Evolutionary conservation across 208 protist species (phyloP).

Genomic region (Wallacemonas rigidus): DNA sequence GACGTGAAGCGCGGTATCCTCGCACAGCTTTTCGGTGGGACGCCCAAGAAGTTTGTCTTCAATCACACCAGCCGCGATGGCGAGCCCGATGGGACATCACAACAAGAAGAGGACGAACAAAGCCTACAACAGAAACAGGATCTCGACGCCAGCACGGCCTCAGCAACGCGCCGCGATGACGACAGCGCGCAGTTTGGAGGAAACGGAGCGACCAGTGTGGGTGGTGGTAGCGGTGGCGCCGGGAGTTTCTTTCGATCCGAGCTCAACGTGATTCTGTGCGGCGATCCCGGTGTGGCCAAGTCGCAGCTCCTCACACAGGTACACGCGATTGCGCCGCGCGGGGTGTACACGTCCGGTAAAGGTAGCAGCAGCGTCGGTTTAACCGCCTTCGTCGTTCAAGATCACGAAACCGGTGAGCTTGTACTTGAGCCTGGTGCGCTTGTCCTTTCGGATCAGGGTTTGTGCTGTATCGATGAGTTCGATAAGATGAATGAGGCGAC

Average conservation of each 20-base stretch:
- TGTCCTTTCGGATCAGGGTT: slow-evolving; percentile 97
- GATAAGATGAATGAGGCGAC: slow-evolving; percentile 99
- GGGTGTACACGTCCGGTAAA: slow-evolving; percentile 99
- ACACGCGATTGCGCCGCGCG: slow-evolving; percentile 97
- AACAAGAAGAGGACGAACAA: no score
- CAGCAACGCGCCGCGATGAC: not conserved
- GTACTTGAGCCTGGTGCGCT: slow-evolving; percentile 99
- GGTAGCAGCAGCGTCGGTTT: slow-evolving; percentile 98
- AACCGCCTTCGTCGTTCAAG: slow-evolving; percentile 98
- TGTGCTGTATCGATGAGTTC: slow-evolving; percentile 99
- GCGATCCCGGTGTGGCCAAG: slow-evolving; percentile 99
- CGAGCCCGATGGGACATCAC: not conserved
- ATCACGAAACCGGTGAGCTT: slow-evolving; percentile 97
- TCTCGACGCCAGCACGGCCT: not conserved
- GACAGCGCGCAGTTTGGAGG: not conserved
- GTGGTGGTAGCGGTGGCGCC: not conserved
- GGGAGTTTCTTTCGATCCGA: slow-evolving; percentile 90
- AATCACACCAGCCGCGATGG: slow-evolving; percentile 10
- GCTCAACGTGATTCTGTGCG: slow-evolving; percentile 99
- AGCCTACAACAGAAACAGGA: no score
- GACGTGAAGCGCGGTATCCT: slow-evolving; percentile 99
- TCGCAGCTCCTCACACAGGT: slow-evolving; percentile 99
- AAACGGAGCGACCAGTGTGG: slow-evolving; percentile 8
- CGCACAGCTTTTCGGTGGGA: slow-evolving; percentile 98
- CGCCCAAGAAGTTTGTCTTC: slow-evolving; percentile 92